Conservation (phyloP, 1,284 basidiomycete species). For the Ceratobasidium sp. region DNA sequence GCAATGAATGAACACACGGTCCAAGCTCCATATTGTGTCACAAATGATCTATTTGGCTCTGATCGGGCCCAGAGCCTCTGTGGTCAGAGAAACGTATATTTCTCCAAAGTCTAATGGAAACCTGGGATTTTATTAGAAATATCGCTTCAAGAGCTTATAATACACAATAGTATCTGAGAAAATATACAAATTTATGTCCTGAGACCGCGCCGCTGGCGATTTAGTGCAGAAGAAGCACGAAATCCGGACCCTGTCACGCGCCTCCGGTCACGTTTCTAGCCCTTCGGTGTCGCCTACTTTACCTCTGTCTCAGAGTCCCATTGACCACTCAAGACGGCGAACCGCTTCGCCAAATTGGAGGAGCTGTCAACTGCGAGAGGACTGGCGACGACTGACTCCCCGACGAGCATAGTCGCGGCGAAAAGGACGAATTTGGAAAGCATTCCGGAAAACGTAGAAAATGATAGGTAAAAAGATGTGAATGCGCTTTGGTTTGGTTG, state of each 20-base stretch:
- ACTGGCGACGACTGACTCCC: neutral
- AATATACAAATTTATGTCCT: no score
- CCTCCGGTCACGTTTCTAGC: neutral
- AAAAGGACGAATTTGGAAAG: constrained; percentile 1
- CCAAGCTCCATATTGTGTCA: constrained; percentile 51
- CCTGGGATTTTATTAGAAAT: no score
- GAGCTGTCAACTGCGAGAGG: neutral
- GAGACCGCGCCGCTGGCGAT: no score
- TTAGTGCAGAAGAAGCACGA: no score
- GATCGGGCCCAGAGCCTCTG: constrained; percentile 52
- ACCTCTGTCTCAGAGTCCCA: constrained; percentile 22
- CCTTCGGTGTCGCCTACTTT: no score
- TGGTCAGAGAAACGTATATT: neutral
- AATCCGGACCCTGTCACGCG: no score
- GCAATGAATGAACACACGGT: constrained; percentile 50
- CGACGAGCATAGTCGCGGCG: constrained; percentile 2
- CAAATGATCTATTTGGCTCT: no score
- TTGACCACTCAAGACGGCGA: constrained; percentile 7
- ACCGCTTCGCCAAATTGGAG: neutral
- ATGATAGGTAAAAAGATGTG: neutral
- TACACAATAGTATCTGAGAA: no score
- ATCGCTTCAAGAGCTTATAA: no score
- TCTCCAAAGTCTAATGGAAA: no score
- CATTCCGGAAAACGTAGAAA: neutral
- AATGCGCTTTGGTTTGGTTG: neutral